Conservation (phyloP, 768 basidiomycete genomes). For the Epithele typhae region DNA sequence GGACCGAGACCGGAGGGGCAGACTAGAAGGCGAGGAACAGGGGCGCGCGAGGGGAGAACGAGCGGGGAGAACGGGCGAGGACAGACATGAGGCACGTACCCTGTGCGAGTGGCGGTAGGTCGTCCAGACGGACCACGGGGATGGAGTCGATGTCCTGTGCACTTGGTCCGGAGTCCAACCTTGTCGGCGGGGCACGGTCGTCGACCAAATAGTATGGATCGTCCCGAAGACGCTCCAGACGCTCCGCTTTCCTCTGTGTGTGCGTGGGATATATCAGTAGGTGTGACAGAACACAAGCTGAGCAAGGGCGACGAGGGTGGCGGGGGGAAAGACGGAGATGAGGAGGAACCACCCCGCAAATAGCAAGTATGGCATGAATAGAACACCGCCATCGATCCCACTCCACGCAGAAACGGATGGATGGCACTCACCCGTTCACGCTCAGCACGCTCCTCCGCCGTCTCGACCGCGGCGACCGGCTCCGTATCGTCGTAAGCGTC, state of each 20-base stretch:
- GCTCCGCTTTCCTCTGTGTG: conserved; percentile 70
- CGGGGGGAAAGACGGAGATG: neutral
- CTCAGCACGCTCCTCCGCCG: conserved; percentile 53
- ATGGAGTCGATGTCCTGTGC: conserved; percentile 81
- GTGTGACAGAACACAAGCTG: neutral
- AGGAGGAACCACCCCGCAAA: too few relatives aligned
- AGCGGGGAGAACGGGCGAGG: too few relatives aligned
- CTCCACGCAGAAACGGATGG: neutral
- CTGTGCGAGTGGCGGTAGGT: conserved; percentile 47
- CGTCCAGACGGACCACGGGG: conserved; percentile 83
- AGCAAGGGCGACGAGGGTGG: neutral
- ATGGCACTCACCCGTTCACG: conserved; percentile 50
- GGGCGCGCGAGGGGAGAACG: neutral
- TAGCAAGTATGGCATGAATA: too few relatives aligned
- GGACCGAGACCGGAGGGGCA: neutral
- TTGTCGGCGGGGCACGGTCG: conserved; percentile 36
- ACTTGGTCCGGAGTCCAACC: conserved; percentile 8
- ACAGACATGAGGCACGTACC: conserved; percentile 16
- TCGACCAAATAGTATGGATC: conserved; percentile 92
- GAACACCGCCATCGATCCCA: too few relatives aligned
- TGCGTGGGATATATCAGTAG: neutral
- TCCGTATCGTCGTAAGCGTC: conserved; percentile 32
- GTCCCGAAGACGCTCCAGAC: conserved; percentile 70
- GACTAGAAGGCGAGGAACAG: neutral
- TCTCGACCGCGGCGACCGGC: conserved; percentile 40